Conservation (phyloP, 2,329 filamentous ascomycete species). For the Didymella segeticola region DNA sequence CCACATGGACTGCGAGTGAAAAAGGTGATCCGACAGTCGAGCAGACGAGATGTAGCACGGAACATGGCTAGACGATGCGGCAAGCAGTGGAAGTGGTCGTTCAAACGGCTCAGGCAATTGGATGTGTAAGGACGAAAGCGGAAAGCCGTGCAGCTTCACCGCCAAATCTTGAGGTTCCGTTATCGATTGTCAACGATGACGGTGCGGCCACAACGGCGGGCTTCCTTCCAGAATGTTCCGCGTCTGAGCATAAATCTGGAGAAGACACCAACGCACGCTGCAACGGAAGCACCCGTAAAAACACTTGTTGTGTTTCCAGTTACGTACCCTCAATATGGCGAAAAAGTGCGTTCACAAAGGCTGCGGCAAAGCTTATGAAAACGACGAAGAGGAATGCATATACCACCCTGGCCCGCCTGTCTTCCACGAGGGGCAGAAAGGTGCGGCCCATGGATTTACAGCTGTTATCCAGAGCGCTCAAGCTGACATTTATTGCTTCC, state of each 20-base stretch:
- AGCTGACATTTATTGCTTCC: constrained; percentile 19
- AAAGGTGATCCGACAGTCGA: constrained; percentile 68
- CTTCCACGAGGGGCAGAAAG: constrained; percentile 99
- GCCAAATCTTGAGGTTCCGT: constrained; percentile 7
- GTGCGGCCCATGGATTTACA: constrained; percentile 54
- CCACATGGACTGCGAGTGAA: constrained; percentile 77
- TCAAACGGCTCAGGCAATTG: background rate
- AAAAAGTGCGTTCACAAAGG: constrained; percentile 96
- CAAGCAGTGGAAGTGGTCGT: background rate
- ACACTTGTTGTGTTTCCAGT: constrained; percentile 7
- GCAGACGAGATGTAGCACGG: constrained; percentile 41
- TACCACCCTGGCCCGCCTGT: constrained; percentile 91
- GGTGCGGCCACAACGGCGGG: constrained; percentile 6
- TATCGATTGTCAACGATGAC: constrained; percentile 16
- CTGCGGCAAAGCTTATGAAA: constrained; percentile 86
- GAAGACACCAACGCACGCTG: constrained; percentile 17
- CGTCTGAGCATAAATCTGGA: constrained; percentile 22
- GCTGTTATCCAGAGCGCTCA: background rate
- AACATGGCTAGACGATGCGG: constrained; percentile 33
- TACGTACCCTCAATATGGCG: constrained; percentile 58
- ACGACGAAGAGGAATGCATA: constrained; percentile 80
- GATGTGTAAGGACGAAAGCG: background rate
- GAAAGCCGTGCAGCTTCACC: constrained; percentile 22
- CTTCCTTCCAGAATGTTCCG: constrained; percentile 48
- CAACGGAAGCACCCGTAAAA: constrained; percentile 13